Evolutionary conservation across 2,329 filamentous ascomycete genomes (phyloP).

Genomic region (Neonectria coccinea): DNA sequence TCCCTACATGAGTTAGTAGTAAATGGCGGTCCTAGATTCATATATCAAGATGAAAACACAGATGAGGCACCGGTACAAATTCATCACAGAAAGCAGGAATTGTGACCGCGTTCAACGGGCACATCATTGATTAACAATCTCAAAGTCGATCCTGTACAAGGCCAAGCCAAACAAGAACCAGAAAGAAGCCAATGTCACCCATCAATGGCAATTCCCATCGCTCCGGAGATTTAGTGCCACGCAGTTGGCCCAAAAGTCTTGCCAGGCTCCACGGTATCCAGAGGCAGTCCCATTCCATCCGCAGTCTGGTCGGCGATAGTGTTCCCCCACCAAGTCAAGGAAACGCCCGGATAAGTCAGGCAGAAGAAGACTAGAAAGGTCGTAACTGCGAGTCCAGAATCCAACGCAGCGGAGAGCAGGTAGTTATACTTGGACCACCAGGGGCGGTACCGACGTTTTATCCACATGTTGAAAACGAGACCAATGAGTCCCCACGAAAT

Average conservation of each 20-base stretch:
- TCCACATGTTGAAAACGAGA: conserved; percentile 68
- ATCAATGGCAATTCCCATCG: neutral
- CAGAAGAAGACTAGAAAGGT: conserved; percentile 49
- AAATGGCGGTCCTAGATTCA: no score
- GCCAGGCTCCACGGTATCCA: conserved; percentile 39
- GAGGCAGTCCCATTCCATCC: conserved; percentile 41
- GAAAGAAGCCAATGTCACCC: neutral
- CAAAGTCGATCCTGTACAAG: no score
- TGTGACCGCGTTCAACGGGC: no score
- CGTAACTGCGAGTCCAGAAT: conserved; percentile 53
- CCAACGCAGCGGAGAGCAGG: conserved; percentile 54
- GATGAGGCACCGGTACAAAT: no score
- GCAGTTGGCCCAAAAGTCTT: conserved; percentile 49
- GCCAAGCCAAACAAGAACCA: neutral
- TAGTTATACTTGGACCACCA: conserved; percentile 67
- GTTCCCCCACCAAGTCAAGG: conserved; percentile 62
- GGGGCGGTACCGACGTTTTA: conserved; percentile 63
- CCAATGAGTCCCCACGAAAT: conserved; percentile 69
- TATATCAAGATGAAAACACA: no score
- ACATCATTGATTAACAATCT: no score
- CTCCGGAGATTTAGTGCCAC: conserved; percentile 40
- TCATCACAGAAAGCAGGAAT: no score
- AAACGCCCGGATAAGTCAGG: conserved; percentile 49
- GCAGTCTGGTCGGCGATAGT: conserved; percentile 57
- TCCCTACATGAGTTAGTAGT: no score